Base-by-base conservation (phyloP, 345 rosid genomes). In the Ailanthus altissimus region DNA sequence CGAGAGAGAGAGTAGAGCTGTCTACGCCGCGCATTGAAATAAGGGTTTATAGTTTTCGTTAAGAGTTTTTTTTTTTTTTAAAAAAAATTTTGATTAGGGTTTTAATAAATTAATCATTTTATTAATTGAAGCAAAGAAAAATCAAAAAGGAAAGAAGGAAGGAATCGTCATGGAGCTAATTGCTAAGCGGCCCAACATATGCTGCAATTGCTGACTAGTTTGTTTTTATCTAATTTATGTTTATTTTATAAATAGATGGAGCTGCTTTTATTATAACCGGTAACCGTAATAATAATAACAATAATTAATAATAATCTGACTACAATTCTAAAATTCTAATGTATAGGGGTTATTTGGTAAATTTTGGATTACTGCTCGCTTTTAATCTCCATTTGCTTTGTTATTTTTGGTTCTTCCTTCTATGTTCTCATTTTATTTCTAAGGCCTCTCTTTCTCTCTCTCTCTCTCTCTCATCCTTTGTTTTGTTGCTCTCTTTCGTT, bases 171-270 rank as follows among this genome's bases (percentile, higher is more conserved):
- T 18, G 32, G 66, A 70, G 62, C 62, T 70, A 70, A 69, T 56
- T 72, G 87, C 79, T 77, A 71, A 82, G 84, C 83, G 81, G 84
- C 75, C 81, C 82, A 77, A 65, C 70, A 65, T 64, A 72, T 64
- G 46, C 66, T 59, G 58, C n/a, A 42, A 43, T 69, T 74, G 71
- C 60, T 74, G 57, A 16, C 74, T 14, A 61, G 74, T 53, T 80
- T 50, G 67, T 38, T 38, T 51, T 63, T 13, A 1, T n/a, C 58
- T 59, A 3, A 63, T 36, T 77, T 77, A 45, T n/a, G 62, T 68
- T 62, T 62, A 73, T 63, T 76, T 56, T 49, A 49, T 51, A 16
- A 15, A 25, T 25, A 50, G 82, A 75, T n/a, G n/a, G n/a, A 80
- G 80, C 74, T 58, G 70, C 72, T 67, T 43, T 59, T 71, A 70